Conservation (phyloP, 352 stramenopile genomes). For the Globisporangium rhizosaccharum region DNA sequence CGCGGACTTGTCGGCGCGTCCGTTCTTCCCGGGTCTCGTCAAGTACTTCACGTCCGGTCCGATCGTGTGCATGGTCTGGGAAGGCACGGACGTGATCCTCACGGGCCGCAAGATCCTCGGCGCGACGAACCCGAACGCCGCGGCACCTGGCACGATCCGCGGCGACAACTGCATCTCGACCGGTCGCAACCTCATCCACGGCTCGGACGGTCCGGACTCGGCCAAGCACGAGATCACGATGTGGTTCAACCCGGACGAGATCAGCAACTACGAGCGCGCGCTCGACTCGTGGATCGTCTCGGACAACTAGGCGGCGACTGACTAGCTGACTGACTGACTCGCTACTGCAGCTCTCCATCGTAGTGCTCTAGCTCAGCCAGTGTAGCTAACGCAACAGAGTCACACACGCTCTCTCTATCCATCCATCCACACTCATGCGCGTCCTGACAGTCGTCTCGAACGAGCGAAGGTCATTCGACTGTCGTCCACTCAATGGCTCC, state of each 20-base stretch:
- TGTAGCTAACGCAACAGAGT: too few species aligned
- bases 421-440: too few species aligned
- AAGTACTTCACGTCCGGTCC: conserved; percentile 92
- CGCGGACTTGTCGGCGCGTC: conserved; percentile 88
- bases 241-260: conserved; percentile 91
- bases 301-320: conserved; percentile 66
- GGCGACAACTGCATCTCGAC: conserved; percentile 93
- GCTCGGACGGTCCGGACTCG: conserved; percentile 88
- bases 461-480: too few species aligned
- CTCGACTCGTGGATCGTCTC: conserved; percentile 86
- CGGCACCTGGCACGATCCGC: conserved; percentile 91
- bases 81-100: conserved; percentile 92
- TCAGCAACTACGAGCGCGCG: conserved; percentile 88
- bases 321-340: not conserved
- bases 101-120: conserved; percentile 94
- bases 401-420: too few species aligned
- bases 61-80: conserved; percentile 95
- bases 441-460: too few species aligned
- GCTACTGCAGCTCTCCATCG: not conserved
- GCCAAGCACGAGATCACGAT: conserved; percentile 92
- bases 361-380: too few species aligned
- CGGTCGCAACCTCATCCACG: conserved; percentile 92
- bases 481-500: too few species aligned
- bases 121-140: conserved; percentile 92
- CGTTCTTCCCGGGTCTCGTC: conserved; percentile 90